Evolutionary conservation across 1,284 basidiomycete genomes (phyloP).

Genomic region (Ganoderma multipileum): DNA sequence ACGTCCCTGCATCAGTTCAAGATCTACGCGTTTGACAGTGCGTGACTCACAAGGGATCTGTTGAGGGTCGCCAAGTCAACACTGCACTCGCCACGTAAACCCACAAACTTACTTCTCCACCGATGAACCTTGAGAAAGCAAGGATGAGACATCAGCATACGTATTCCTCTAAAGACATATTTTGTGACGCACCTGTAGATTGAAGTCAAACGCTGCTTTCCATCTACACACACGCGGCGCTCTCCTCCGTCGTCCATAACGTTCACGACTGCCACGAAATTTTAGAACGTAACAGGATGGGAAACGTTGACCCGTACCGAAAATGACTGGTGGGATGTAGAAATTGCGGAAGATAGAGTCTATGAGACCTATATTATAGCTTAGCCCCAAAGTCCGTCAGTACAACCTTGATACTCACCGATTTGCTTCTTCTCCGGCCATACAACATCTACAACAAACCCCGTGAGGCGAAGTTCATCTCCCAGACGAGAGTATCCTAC

Average conservation of each 20-base stretch:
- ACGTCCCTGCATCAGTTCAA: not conserved
- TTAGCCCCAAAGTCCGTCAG: not conserved
- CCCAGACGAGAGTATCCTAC: constrained; percentile 41
- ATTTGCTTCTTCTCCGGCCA: constrained; percentile 55
- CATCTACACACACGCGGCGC: constrained; percentile 75
- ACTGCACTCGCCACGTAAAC: not conserved
- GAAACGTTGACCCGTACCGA: constrained; percentile 42
- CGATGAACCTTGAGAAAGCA: constrained; percentile 59
- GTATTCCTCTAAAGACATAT: not conserved
- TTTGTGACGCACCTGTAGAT: constrained; percentile 55
- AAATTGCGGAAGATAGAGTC: constrained; percentile 64
- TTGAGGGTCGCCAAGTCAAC: not conserved
- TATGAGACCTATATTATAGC: constrained; percentile 46
- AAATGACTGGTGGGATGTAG: constrained; percentile 62
- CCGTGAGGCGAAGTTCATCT: not conserved
- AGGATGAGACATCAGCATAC: not conserved
- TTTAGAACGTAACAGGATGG: not conserved
- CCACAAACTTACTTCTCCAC: constrained; percentile 57
- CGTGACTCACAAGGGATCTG: constrained; percentile 31
- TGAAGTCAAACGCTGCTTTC: constrained; percentile 78
- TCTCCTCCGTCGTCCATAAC: constrained; percentile 65
- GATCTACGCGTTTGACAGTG: not conserved
- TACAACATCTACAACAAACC: constrained; percentile 60
- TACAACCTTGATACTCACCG: constrained; percentile 24
- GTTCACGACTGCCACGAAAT: constrained; percentile 38